phyloP scores from a whole-genome alignment of 106 monocot species.

The Dioscorea zingiberensis region DNA sequence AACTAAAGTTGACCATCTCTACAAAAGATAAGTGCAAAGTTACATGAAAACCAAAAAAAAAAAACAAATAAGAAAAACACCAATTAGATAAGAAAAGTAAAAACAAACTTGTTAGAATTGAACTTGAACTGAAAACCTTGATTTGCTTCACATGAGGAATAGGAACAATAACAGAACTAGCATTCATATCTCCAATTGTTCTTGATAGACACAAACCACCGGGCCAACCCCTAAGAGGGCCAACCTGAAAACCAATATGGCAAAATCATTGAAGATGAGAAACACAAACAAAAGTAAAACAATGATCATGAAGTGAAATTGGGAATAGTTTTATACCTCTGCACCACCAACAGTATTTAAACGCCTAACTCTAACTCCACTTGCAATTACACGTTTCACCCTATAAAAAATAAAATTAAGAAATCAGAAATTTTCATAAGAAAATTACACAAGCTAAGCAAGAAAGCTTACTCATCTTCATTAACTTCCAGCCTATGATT shows the following conservation, averaged over 20 bases:
- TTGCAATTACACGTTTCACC: constrained; percentile 65
- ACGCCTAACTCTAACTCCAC: constrained; percentile 92
- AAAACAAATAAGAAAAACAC: no score
- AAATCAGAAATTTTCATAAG: no score
- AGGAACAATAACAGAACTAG: constrained; percentile 77
- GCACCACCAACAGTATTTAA: constrained; percentile 65
- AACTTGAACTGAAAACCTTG: constrained; percentile 45
- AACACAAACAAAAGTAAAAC: no score
- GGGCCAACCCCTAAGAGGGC: constrained; percentile 81
- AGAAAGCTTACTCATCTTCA: constrained; percentile 70
- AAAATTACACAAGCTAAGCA: neutral
- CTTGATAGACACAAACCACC: constrained; percentile 79
- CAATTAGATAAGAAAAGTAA: no score
- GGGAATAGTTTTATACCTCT: constrained; percentile 42
- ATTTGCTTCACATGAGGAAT: constrained; percentile 94
- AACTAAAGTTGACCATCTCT: no score
- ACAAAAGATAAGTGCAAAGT: no score
- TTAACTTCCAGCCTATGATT: constrained; percentile 85
- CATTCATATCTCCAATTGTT: constrained; percentile 75
- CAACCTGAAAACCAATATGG: constrained; percentile 37
- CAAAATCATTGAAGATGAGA: no score
- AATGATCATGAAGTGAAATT: no score
- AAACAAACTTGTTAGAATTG: no score
- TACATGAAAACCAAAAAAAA: no score
- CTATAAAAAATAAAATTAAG: constrained; percentile 15